A percentile compares a stretch with the other conserved stretches of the same genome.
Evolutionary conservation across 257 asterid species (phyloP).

Genomic region (Capsicum rhomboideum): DNA sequence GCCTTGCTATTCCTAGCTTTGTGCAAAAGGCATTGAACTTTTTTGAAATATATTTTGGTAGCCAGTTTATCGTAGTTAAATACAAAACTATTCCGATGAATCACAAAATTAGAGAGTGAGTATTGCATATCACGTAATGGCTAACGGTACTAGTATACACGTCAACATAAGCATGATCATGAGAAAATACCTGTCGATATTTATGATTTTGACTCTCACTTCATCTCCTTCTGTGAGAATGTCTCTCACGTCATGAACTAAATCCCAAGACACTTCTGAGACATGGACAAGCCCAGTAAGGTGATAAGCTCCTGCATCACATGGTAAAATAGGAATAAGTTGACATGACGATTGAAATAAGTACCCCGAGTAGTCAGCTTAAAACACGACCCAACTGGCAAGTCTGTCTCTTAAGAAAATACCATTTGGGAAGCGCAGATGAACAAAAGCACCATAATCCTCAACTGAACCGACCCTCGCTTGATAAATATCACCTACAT

Average conservation of each 20-base stretch:
- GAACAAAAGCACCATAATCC: slow-evolving; percentile 94
- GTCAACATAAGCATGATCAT: not conserved
- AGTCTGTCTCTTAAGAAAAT: slow-evolving; percentile 12
- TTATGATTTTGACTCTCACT: slow-evolving; percentile 65
- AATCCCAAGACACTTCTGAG: slow-evolving; percentile 98
- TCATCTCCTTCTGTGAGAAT: slow-evolving; percentile 68
- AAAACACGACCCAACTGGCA: not conserved
- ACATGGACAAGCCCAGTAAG: slow-evolving; percentile 91
- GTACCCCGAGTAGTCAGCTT: not conserved
- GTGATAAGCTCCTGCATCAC: slow-evolving; percentile 52
- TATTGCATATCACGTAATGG: not conserved
- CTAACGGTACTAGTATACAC: not conserved
- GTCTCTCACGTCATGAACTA: slow-evolving; percentile 84
- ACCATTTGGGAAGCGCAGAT: slow-evolving; percentile 84
- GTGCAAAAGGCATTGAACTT: not conserved
- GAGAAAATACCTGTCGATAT: slow-evolving; percentile 61
- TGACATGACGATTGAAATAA: not conserved
- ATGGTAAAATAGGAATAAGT: not conserved
- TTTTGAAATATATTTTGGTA: not conserved
- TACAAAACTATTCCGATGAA: not conserved
- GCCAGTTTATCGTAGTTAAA: not conserved
- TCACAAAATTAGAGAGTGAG: not conserved
- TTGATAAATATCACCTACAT: slow-evolving; percentile 53
- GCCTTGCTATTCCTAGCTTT: not conserved
- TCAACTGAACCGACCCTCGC: slow-evolving; percentile 82